Evolutionary conservation across 768 basidiomycete species (phyloP).

Genomic region (Russula earlei): DNA sequence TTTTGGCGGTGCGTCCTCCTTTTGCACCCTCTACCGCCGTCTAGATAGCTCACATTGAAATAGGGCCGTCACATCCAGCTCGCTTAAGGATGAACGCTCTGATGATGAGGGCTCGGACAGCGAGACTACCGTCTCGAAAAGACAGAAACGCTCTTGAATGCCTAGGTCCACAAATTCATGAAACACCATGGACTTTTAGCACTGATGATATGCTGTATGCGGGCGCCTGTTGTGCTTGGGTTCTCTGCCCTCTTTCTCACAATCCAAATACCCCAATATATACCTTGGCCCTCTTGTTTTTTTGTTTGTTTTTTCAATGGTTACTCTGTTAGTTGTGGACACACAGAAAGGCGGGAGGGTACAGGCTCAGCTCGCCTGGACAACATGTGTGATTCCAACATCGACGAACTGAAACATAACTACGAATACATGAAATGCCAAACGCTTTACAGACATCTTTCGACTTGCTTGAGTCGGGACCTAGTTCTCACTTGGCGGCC

Average conservation of each 20-base stretch:
- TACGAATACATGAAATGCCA: neutral
- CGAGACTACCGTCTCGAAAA: neutral
- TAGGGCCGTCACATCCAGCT: slow-evolving; percentile 44
- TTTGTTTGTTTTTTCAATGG: neutral
- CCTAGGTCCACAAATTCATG: slow-evolving; percentile 29
- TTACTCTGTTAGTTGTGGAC: neutral
- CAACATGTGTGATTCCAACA: too few relatives aligned
- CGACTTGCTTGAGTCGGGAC: neutral
- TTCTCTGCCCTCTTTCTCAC: too few relatives aligned
- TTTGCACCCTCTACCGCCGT: neutral
- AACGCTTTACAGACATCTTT: neutral
- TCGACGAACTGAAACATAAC: neutral
- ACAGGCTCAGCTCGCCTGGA: neutral
- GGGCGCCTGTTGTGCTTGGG: neutral
- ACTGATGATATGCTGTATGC: neutral
- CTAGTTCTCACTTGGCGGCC: neutral
- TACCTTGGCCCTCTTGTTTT: neutral
- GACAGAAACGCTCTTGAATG: slow-evolving; percentile 5
- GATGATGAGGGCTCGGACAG: slow-evolving; percentile 50
- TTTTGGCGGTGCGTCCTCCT: slow-evolving; percentile 47
- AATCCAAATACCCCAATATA: too few relatives aligned
- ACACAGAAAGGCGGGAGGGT: neutral
- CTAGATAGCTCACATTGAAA: neutral
- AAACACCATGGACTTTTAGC: too few relatives aligned
- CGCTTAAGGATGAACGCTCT: slow-evolving; percentile 64